Evolutionary conservation across 129 eudicot genomes (phyloP).

Genomic region (Silybum marianum): DNA sequence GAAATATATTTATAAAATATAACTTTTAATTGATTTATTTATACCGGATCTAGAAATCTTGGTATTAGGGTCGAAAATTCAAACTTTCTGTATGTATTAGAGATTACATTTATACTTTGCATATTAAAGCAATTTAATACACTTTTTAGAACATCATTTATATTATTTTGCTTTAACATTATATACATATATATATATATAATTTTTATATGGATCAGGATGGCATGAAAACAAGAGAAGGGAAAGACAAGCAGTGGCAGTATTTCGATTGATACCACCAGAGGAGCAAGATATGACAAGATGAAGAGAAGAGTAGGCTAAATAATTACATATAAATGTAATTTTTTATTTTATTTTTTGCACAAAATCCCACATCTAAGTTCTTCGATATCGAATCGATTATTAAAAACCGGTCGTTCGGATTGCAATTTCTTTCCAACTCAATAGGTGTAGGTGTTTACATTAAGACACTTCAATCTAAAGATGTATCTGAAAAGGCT

Average conservation of each 20-base stretch:
- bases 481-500: too few relatives aligned
- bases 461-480: too few relatives aligned
- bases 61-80: too few relatives aligned
- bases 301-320: conserved; percentile 18
- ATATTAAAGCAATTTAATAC: too few relatives aligned
- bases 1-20: not conserved
- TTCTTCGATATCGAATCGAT: not conserved
- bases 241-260: conserved; percentile 52
- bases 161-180: not conserved
- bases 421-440: too few relatives aligned
- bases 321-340: not conserved
- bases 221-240: conserved; percentile 51
- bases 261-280: conserved; percentile 51
- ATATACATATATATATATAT: not conserved
- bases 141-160: not conserved
- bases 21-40: not conserved
- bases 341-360: not conserved
- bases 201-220: conserved; percentile 14
- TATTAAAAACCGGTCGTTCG: not conserved
- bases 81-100: too few relatives aligned
- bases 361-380: not conserved
- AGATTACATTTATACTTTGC: too few relatives aligned
- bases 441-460: too few relatives aligned
- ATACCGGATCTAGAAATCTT: too few relatives aligned
- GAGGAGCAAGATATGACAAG: conserved; percentile 50